Percentiles rank a stretch among this genome's conserved stretches.
Evolutionary conservation across 208 protist species (phyloP).

Genomic region (Leishmania major): DNA sequence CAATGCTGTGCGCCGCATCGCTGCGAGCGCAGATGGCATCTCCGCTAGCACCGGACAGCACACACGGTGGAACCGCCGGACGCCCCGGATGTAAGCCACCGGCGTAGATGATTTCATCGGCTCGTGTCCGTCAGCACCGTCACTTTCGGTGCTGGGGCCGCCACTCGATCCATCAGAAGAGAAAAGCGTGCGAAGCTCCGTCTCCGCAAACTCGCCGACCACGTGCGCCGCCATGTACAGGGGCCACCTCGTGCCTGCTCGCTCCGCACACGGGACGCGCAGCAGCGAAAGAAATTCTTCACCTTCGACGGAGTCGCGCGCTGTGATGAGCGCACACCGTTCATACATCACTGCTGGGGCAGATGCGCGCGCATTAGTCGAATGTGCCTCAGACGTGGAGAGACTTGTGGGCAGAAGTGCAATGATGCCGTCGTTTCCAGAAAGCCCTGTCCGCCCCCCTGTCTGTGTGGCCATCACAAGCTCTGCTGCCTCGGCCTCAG

Average conservation of each 20-base stretch:
- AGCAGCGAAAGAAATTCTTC: conserved; percentile 17
- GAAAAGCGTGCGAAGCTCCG: conserved; percentile 15
- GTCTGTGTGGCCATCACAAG: not conserved
- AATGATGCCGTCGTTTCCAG: not conserved
- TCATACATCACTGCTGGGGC: not conserved
- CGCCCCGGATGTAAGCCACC: conserved; percentile 41
- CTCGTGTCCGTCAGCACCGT: not conserved
- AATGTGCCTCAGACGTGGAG: not conserved
- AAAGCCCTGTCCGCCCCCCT: not conserved
- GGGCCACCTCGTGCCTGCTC: conserved; percentile 7
- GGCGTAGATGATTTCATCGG: not conserved
- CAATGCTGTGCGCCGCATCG: conserved; percentile 19
- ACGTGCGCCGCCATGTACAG: conserved; percentile 38
- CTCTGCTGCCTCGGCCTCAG: conserved; percentile 1
- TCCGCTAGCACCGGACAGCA: conserved; percentile 33
- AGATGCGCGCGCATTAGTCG: not conserved
- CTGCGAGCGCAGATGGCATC: conserved; percentile 40
- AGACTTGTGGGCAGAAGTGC: not conserved
- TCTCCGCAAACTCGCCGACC: conserved; percentile 9
- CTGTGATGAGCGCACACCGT: conserved; percentile 11
- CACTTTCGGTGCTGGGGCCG: not conserved
- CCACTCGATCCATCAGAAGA: not conserved
- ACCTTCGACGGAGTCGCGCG: not conserved
- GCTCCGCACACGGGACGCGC: not conserved
- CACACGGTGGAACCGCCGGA: conserved; percentile 52